These are phyloP conservation scores for Leccinum broughii DNA, from an alignment of 768 basidiomycete genomes.

Conservation along the genomic window DNA sequence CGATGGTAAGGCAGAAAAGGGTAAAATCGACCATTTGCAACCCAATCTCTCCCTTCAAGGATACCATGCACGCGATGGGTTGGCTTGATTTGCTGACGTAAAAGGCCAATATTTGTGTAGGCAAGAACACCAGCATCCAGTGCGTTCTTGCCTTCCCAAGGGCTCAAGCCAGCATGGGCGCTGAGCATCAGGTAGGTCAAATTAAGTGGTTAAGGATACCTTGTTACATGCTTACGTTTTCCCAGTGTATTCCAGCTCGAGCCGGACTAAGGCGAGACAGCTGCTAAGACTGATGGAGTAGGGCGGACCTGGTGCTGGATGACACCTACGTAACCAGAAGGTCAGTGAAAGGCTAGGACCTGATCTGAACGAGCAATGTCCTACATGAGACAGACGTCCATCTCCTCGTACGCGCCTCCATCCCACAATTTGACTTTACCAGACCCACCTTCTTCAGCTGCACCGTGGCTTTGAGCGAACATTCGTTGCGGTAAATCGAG, in stretches of 20 bases:
- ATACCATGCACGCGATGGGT: slow-evolving; percentile 80
- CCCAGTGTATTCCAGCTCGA: slow-evolving; percentile 65
- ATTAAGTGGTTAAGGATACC: too few species aligned
- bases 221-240: slow-evolving; percentile 54
- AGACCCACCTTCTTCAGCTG: slow-evolving; percentile 76
- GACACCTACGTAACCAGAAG: slow-evolving; percentile 53
- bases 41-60: slow-evolving; percentile 75
- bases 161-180: slow-evolving; percentile 76
- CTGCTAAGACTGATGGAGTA: slow-evolving; percentile 61
- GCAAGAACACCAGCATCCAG: slow-evolving; percentile 83
- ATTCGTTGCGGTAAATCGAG: not conserved
- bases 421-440: slow-evolving; percentile 72
- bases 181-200: slow-evolving; percentile 34
- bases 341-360: not conserved
- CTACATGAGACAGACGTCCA: slow-evolving; percentile 77
- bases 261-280: slow-evolving; percentile 60
- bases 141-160: slow-evolving; percentile 87
- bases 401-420: slow-evolving; percentile 68
- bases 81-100: slow-evolving; percentile 81
- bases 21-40: slow-evolving; percentile 59
- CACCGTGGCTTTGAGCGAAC: not conserved
- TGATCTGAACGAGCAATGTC: not conserved
- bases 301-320: slow-evolving; percentile 75
- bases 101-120: slow-evolving; percentile 73
- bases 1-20: not conserved